phyloP scores from a whole-genome alignment of 257 asterid genomes.

The Parsonsia alboflavescens region DNA sequence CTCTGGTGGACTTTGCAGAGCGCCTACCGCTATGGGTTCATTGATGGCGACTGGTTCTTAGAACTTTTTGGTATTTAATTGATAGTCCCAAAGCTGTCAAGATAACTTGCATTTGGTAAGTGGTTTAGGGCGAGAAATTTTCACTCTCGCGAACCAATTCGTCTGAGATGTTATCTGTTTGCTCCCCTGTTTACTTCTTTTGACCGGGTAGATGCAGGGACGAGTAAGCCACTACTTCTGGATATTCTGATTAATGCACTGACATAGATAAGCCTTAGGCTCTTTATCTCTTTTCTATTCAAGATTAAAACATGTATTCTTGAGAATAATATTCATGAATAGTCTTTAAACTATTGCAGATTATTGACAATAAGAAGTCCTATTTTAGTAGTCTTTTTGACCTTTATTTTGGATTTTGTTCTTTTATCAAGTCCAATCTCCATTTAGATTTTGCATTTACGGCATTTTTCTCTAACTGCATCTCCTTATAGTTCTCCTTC shows the following conservation, averaged over 20 bases:
- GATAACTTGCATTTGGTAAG: constrained; percentile 80
- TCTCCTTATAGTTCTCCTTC: not conserved
- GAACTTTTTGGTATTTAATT: too few relatives aligned
- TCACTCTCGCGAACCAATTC: constrained; percentile 3
- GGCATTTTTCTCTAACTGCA: not conserved
- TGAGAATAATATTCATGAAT: not conserved
- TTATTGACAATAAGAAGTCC: not conserved
- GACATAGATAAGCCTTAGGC: constrained; percentile 61
- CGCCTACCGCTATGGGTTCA: too few relatives aligned
- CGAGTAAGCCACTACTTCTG: constrained; percentile 70
- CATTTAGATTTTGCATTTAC: not conserved
- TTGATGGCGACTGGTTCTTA: too few relatives aligned
- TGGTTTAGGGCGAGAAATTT: not conserved
- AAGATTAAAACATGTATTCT: not conserved
- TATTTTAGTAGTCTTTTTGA: too few relatives aligned
- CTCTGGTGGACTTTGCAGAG: too few relatives aligned
- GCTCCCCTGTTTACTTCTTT: constrained; percentile 11
- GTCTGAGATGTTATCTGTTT: constrained; percentile 12
- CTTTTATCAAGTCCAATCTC: not conserved
- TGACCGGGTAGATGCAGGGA: constrained; percentile 91
- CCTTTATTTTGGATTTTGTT: not conserved
- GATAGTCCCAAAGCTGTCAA: too few relatives aligned
- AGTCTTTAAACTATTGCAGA: not conserved
- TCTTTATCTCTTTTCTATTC: not conserved
- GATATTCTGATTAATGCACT: constrained; percentile 83